Conservation (phyloP, 352 stramenopile genomes). For the Hyaloperonospora brassicae region DNA sequence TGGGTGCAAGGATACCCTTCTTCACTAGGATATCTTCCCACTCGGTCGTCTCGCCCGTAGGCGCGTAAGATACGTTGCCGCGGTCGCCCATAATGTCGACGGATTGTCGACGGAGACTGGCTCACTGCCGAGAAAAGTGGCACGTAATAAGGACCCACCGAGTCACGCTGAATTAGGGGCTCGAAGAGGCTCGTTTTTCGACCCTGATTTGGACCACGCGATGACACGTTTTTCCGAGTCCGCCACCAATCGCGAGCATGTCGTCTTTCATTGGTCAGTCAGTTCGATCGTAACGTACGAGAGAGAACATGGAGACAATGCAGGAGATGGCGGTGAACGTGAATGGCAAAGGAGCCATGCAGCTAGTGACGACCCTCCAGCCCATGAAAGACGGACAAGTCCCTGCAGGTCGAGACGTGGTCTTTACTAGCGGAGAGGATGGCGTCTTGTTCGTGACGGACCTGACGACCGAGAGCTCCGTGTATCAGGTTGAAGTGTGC, state of each 20-base stretch:
- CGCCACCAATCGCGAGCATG: no score
- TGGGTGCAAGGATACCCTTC: constrained; percentile 82
- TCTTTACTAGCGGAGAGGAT: constrained; percentile 71
- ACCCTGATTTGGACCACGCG: not conserved
- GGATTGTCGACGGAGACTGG: no score
- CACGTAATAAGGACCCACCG: not conserved
- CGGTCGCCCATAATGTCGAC: constrained; percentile 50
- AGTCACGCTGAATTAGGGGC: not conserved
- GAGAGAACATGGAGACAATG: constrained; percentile 45
- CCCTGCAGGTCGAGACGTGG: constrained; percentile 40
- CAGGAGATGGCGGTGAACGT: constrained; percentile 73
- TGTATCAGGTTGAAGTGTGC: constrained; percentile 42
- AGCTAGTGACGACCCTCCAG: constrained; percentile 30
- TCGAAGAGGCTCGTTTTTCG: not conserved
- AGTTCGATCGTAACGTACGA: no score
- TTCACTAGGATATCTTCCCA: constrained; percentile 88
- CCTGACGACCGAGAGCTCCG: constrained; percentile 35
- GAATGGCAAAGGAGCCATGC: constrained; percentile 59
- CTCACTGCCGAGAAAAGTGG: no score
- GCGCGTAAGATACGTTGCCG: constrained; percentile 78
- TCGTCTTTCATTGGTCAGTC: no score
- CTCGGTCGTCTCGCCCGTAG: constrained; percentile 84
- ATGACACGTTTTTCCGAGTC: no score
- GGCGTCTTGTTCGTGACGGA: constrained; percentile 75
- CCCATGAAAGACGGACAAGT: constrained; percentile 30